Conservation (phyloP, 768 basidiomycete species). For the Auricularia auricula-judae region DNA sequence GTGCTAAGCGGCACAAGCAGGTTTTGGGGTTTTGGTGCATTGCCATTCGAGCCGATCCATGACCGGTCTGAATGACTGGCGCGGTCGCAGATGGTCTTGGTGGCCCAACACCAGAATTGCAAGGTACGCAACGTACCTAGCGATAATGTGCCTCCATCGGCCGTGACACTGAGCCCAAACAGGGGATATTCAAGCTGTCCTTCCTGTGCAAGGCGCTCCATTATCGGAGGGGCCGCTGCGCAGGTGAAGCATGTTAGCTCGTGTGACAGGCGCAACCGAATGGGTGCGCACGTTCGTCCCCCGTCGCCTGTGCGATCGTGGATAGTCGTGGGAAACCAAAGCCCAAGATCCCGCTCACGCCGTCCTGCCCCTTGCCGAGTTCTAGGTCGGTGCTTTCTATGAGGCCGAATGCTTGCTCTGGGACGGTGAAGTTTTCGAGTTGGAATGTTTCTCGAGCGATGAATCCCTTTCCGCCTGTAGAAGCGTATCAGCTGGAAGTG, state of each 20-base stretch:
- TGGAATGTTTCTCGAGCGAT: slow-evolving; percentile 54
- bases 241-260: background rate
- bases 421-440: slow-evolving; percentile 47
- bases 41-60: too few relatives aligned
- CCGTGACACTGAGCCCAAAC: slow-evolving; percentile 59
- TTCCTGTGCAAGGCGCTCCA: slow-evolving; percentile 47
- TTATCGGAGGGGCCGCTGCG: slow-evolving; percentile 60
- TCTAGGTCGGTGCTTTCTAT: slow-evolving; percentile 52
- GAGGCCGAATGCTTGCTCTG: slow-evolving; percentile 58
- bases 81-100: too few relatives aligned
- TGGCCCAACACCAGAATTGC: too few relatives aligned
- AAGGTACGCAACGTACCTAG: slow-evolving; percentile 22
- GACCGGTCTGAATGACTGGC: too few relatives aligned
- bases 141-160: slow-evolving; percentile 53
- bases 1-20: too few relatives aligned
- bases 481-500: background rate
- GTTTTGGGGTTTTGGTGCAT: too few relatives aligned
- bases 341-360: slow-evolving; percentile 63
- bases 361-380: slow-evolving; percentile 30
- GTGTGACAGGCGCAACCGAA: background rate
- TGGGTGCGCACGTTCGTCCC: slow-evolving; percentile 34
- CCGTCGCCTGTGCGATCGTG: slow-evolving; percentile 32
- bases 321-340: slow-evolving; percentile 70
- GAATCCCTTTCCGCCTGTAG: slow-evolving; percentile 54
- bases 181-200: slow-evolving; percentile 64